Evolutionary conservation across 73 alveolate genomes (phyloP).

Genomic region (Blepharisma japonicum): DNA sequence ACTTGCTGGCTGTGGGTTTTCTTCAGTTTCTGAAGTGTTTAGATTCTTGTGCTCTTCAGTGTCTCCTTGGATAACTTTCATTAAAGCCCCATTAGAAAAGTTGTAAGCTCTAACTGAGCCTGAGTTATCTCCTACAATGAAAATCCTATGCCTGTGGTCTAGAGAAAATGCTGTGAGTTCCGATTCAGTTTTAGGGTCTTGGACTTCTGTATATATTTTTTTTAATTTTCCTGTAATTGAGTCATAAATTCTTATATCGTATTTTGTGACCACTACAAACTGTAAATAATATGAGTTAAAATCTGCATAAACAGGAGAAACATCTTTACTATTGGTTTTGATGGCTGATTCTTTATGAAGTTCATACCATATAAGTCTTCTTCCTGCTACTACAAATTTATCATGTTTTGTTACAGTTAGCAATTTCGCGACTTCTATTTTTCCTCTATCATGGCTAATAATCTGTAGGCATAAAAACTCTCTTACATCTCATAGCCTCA

Average conservation of each 20-base stretch:
- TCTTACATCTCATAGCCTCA: slow-evolving; percentile 91
- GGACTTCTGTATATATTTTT: slow-evolving; percentile 76
- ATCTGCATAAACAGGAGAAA: slow-evolving; percentile 74
- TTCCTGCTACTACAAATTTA: slow-evolving; percentile 59
- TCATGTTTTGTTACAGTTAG: slow-evolving; percentile 53
- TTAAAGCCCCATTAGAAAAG: slow-evolving; percentile 84
- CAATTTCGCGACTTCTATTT: slow-evolving; percentile 58
- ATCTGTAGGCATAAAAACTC: slow-evolving; percentile 72
- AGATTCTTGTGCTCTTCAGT: background rate
- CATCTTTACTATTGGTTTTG: slow-evolving; percentile 61
- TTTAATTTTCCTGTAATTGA: slow-evolving; percentile 80
- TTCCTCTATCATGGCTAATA: slow-evolving; percentile 69
- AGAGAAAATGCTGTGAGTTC: slow-evolving; percentile 73
- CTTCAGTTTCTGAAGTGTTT: too few relatives aligned
- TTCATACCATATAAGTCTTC: slow-evolving; percentile 76
- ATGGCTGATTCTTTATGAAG: slow-evolving; percentile 30
- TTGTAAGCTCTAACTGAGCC: slow-evolving; percentile 86
- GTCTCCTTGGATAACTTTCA: slow-evolving; percentile 55
- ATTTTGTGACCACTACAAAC: slow-evolving; percentile 67
- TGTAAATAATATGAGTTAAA: slow-evolving; percentile 77
- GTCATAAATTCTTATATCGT: slow-evolving; percentile 84
- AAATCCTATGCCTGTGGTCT: slow-evolving; percentile 84
- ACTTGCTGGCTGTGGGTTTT: too few relatives aligned
- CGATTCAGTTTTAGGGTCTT: slow-evolving; percentile 74
- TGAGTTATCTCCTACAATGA: slow-evolving; percentile 81